phyloP scores from a whole-genome alignment of 768 basidiomycete genomes.

The Hebeloma cylindrosporum region DNA sequence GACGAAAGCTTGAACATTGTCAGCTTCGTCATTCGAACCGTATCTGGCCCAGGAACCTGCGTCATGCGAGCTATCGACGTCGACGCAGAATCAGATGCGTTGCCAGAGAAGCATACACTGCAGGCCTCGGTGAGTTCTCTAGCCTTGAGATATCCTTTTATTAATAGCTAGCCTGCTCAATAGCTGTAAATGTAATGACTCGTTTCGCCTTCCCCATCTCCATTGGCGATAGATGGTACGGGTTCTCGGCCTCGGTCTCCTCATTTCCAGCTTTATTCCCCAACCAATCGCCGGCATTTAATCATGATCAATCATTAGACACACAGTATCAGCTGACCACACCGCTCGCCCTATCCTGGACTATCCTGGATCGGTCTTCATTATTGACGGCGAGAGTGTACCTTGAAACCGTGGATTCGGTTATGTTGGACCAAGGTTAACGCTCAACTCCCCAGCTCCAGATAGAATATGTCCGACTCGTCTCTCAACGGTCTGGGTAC shows the following conservation, averaged over 20 bases:
- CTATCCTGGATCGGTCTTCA: too few relatives aligned
- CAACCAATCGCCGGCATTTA: neutral
- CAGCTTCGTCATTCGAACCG: slow-evolving; percentile 40
- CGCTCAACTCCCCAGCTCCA: too few relatives aligned
- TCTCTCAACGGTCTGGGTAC: too few relatives aligned
- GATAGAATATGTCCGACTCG: too few relatives aligned
- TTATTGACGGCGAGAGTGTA: too few relatives aligned
- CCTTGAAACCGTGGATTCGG: too few relatives aligned
- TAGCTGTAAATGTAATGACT: slow-evolving; percentile 1
- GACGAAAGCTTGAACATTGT: slow-evolving; percentile 45
- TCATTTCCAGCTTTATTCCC: slow-evolving; percentile 2
- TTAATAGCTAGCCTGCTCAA: slow-evolving; percentile 1
- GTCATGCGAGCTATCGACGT: slow-evolving; percentile 46
- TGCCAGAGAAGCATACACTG: slow-evolving; percentile 6
- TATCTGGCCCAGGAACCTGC: slow-evolving; percentile 41
- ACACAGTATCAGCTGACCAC: too few relatives aligned
- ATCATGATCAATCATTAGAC: neutral
- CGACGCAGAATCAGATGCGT: slow-evolving; percentile 11
- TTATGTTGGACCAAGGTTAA: too few relatives aligned
- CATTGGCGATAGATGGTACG: slow-evolving; percentile 8
- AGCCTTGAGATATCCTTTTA: neutral
- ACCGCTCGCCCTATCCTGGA: too few relatives aligned
- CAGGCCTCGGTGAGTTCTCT: slow-evolving; percentile 16
- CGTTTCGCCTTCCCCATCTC: slow-evolving; percentile 7
- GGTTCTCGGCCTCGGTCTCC: slow-evolving; percentile 11